Conservation (phyloP, 805 yeast genomes). For the Cyberlindnera saturnus region DNA sequence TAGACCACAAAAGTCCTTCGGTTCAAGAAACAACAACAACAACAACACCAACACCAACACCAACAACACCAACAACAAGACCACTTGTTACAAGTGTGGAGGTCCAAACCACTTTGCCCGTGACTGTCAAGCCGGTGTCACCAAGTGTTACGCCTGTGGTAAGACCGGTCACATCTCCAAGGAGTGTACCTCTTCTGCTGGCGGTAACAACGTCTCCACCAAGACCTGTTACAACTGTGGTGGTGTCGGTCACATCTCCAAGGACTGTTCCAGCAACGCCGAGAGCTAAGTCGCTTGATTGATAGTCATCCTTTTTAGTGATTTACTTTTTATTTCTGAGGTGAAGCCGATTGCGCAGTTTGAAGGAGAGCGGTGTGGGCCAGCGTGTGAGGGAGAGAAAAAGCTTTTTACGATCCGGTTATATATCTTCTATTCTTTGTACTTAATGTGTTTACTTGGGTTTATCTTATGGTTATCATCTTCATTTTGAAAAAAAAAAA, state of each 20-base stretch:
- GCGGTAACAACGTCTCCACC: constrained; percentile 33
- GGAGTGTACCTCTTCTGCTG: constrained; percentile 62
- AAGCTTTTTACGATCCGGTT: neutral
- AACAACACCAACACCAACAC: constrained; percentile 21
- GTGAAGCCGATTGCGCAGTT: neutral
- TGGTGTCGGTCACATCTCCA: constrained; percentile 78
- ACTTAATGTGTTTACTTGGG: constrained; percentile 4
- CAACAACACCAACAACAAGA: constrained; percentile 25
- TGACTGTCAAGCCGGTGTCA: constrained; percentile 67
- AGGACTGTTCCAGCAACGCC: constrained; percentile 45
- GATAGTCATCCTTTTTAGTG: neutral
- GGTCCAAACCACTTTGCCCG: constrained; percentile 91
- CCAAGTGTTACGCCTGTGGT: constrained; percentile 92
- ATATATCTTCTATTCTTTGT: constrained; percentile 3
- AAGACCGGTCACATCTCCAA: constrained; percentile 83
- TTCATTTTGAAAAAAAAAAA: neutral
- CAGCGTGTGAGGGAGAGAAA: neutral
- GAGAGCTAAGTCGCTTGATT: constrained; percentile 1
- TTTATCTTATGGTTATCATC: constrained; percentile 1
- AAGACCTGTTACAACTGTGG: constrained; percentile 42
- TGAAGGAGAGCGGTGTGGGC: neutral
- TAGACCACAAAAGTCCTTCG: constrained; percentile 13
- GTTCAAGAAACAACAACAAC: constrained; percentile 16
- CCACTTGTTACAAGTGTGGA: constrained; percentile 82
- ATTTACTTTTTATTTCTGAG: neutral